Evolutionary conservation across 768 basidiomycete genomes (phyloP), one percentile per base, ranked within the genome.

Genomic region (Mycena rosella): DNA sequence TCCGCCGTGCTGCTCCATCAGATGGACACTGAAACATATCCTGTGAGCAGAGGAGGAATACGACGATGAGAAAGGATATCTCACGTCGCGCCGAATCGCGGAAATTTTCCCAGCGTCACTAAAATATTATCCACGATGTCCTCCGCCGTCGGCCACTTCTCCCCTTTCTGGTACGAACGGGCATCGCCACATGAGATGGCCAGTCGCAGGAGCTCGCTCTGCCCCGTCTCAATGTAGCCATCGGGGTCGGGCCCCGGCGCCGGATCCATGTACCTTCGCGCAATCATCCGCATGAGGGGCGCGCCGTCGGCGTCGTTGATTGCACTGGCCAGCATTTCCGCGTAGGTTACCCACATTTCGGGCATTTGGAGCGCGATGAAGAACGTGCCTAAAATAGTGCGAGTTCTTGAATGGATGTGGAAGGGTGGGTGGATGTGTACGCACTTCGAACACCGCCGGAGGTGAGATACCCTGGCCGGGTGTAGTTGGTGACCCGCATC

Each of bases 1-100:
- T 7, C 70, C 70, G n/a, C 70, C 70, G 26, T 71, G 70, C 32
- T 71, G 70, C n/a, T 71, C 70, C 58, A 64, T 71, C 30, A 71
- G 17, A 58, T 71, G 70, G 6, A 71, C 70, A 2, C 69, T 70
- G 22, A 27, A 27, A 30, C 13, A 11, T n/a, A n/a, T n/a, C n/a
- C 20, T 52, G 13, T 59, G n/a, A 54, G 30, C 22, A 57, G 13
- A 15, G 3, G 2, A 44, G 30, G 1, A 29, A 54, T 2, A 5
- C 5, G 17, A 1, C 15, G 29, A 32, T 11, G 24, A 22, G 2
- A 17, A 29, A 7, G 0, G 13, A 29, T 8, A 45, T 15, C 69
- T 44, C 57, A 70, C 70, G 70, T 71, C 48, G 70, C 70, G 22
- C 70, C 70, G 45, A 71, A 71, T 11, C 65, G 65, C 34, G 70